phyloP scores from a whole-genome alignment of 2,329 filamentous ascomycete genomes.

The Aspergillus pseudoglaucus region DNA sequence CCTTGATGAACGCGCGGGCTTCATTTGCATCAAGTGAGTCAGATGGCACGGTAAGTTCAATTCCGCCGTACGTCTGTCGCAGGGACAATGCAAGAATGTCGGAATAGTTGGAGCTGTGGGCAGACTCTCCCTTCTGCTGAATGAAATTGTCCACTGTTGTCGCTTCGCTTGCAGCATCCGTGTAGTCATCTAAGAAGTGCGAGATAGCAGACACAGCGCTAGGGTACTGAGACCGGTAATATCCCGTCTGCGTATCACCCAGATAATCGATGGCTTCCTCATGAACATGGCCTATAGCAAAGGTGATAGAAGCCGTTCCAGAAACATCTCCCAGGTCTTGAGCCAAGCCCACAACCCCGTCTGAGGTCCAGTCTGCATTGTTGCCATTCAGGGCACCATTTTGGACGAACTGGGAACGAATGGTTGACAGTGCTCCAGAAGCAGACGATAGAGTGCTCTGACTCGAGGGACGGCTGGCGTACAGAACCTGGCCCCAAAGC shows the following conservation, averaged over 20 bases:
- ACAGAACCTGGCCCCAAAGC: constrained; percentile 34
- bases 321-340: constrained; percentile 29
- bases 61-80: constrained; percentile 34
- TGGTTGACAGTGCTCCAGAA: constrained; percentile 17
- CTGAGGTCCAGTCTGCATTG: constrained; percentile 18
- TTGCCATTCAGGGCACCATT: constrained; percentile 21
- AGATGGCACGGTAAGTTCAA: constrained; percentile 30
- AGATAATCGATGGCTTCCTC: constrained; percentile 33
- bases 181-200: constrained; percentile 33
- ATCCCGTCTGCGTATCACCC: constrained; percentile 27
- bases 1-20: constrained; percentile 31
- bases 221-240: constrained; percentile 27
- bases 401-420: constrained; percentile 24
- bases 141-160: constrained; percentile 19
- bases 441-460: constrained; percentile 18
- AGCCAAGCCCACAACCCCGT: constrained; percentile 26
- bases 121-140: constrained; percentile 12
- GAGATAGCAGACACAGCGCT: constrained; percentile 23
- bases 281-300: constrained; percentile 33
- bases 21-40: constrained; percentile 23
- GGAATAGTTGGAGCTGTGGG: constrained; percentile 28
- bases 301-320: constrained; percentile 23
- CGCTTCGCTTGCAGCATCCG: constrained; percentile 26
- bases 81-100: constrained; percentile 33
- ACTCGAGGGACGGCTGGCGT: constrained; percentile 25